These are phyloP conservation scores for Malus hybrid DNA, from an alignment of 331 rosid genomes.

Conservation along the genomic window DNA sequence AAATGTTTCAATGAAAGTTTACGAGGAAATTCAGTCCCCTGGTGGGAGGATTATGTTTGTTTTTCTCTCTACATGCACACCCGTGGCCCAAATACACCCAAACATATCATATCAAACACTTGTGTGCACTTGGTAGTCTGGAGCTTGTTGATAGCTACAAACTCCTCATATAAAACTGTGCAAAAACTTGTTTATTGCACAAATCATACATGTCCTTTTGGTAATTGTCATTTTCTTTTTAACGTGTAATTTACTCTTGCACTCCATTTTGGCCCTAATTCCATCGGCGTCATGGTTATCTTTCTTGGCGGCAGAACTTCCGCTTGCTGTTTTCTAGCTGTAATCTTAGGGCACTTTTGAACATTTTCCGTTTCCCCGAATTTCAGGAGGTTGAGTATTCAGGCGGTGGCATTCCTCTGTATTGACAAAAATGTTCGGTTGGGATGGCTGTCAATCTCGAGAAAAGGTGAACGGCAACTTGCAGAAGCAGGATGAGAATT, in stretches of 20 bases:
- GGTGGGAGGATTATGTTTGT: too few species aligned
- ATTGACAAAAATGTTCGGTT: conserved; percentile 1
- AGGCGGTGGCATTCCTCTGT: conserved; percentile 40
- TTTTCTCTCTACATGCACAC: neutral
- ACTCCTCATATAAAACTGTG: neutral
- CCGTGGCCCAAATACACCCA: neutral
- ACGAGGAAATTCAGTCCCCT: neutral
- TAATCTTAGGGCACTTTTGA: too few species aligned
- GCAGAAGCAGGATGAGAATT: neutral
- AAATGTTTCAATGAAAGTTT: neutral
- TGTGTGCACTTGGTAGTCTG: neutral
- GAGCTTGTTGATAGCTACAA: neutral
- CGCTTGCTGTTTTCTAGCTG: neutral
- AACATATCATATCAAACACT: neutral
- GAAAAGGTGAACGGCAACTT: neutral
- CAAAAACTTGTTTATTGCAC: neutral
- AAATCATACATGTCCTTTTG: neutral
- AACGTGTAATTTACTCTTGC: neutral
- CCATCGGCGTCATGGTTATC: neutral
- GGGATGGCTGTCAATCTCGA: neutral
- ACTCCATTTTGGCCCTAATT: neutral
- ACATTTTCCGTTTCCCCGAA: too few species aligned
- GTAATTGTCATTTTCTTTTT: neutral
- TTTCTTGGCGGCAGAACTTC: neutral
- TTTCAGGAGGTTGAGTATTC: conserved; percentile 81